Percentiles rank a stretch among this genome's conserved stretches.
phyloP scores from a whole-genome alignment of 2,329 filamentous ascomycete genomes.

The Coniochaeta prunicola region DNA sequence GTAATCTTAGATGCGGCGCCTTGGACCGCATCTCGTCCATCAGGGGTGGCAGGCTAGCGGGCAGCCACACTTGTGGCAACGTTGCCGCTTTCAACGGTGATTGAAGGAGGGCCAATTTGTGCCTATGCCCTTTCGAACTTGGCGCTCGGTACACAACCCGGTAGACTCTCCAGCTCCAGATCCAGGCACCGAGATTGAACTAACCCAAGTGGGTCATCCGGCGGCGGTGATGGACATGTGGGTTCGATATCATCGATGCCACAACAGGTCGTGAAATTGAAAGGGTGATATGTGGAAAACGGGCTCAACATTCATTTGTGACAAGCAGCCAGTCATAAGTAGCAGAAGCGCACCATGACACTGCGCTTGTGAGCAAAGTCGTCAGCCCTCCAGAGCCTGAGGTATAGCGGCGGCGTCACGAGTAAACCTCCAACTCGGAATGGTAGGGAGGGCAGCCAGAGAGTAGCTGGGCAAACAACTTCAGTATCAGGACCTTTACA shows the following conservation, averaged over 20 bases:
- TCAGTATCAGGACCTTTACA: background rate
- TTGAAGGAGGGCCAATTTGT: background rate
- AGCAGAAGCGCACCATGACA: background rate
- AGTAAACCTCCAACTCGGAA: background rate
- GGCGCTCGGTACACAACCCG: background rate
- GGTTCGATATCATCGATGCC: background rate
- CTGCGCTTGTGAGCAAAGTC: background rate
- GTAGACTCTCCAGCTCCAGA: background rate
- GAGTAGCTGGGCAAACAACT: background rate
- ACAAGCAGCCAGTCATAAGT: background rate
- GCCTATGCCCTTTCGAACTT: background rate
- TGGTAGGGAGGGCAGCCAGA: background rate
- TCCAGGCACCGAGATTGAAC: background rate
- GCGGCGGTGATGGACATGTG: background rate
- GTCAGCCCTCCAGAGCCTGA: background rate
- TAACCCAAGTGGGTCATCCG: background rate
- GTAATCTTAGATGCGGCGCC: background rate
- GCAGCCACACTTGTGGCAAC: slow-evolving; percentile 2
- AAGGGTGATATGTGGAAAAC: background rate
- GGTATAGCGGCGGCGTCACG: background rate
- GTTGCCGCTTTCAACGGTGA: background rate
- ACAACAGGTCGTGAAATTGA: background rate
- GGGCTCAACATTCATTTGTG: background rate
- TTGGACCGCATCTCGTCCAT: background rate
- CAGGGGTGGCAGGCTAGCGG: background rate